Percentiles rank a stretch among this genome's conserved stretches.
phyloP scores from a whole-genome alignment of 345 rosid genomes.

The Hibiscus trionum region DNA sequence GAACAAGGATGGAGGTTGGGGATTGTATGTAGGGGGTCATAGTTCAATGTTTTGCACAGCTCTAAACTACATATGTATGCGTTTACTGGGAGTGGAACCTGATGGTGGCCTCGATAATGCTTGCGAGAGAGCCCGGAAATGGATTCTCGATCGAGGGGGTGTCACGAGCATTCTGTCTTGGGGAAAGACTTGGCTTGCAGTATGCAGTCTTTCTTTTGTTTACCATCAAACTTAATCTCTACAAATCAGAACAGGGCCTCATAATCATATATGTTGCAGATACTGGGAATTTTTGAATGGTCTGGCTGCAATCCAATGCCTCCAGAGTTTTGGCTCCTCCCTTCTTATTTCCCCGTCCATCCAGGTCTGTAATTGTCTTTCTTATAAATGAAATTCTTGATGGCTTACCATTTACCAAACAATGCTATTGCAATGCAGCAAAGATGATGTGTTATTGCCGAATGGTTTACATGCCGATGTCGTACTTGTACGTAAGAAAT shows the following conservation, averaged over 20 bases:
- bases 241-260: too few relatives aligned
- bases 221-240: too few relatives aligned
- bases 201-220: neutral
- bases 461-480: neutral
- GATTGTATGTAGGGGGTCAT: conserved; percentile 42
- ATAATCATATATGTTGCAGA: too few relatives aligned
- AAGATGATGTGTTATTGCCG: conserved; percentile 45
- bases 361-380: conserved; percentile 26
- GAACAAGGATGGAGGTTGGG: conserved; percentile 57
- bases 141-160: conserved; percentile 8
- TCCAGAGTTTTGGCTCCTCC: conserved; percentile 65
- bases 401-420: too few relatives aligned
- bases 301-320: conserved; percentile 63
- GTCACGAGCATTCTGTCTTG: neutral
- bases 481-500: conserved; percentile 4
- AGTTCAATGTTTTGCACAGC: conserved; percentile 45
- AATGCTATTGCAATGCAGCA: conserved; percentile 6
- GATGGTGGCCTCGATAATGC: conserved; percentile 14
- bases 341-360: conserved; percentile 40
- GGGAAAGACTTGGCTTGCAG: conserved; percentile 9
- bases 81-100: conserved; percentile 38
- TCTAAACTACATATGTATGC: conserved; percentile 41
- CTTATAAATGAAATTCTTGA: too few relatives aligned
- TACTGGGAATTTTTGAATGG: conserved; percentile 34
- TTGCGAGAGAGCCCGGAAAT: neutral